These are phyloP conservation scores for Cornus controversa DNA, from an alignment of 148 eudicot genomes.

Conservation along the genomic window DNA sequence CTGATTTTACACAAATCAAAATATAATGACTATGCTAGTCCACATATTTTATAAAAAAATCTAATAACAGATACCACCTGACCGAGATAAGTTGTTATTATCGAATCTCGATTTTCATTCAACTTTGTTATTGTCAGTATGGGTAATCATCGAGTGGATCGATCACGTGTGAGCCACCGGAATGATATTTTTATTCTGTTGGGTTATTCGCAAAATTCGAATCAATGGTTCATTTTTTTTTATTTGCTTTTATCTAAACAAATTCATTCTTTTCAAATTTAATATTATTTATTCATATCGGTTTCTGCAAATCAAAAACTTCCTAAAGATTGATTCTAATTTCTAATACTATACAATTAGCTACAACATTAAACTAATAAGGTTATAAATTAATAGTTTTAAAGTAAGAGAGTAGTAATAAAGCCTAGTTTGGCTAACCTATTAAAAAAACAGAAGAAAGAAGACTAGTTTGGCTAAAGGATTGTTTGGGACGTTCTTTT, in stretches of 20 bases:
- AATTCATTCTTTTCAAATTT: background rate
- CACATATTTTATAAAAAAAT: too few species aligned
- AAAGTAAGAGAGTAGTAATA: too few species aligned
- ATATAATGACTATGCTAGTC: too few species aligned
- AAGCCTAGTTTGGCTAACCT: background rate
- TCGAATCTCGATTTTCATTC: background rate
- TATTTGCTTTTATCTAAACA: background rate
- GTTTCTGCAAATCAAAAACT: background rate
- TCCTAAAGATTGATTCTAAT: background rate
- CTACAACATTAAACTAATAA: too few species aligned
- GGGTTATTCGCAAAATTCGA: background rate
- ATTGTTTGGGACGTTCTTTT: constrained; percentile 4
- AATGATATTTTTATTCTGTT: background rate
- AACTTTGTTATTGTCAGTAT: background rate
- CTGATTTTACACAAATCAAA: too few species aligned
- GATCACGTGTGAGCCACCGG: background rate
- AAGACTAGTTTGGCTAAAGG: background rate
- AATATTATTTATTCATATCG: background rate
- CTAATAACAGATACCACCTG: too few species aligned
- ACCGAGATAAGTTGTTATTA: too few species aligned
- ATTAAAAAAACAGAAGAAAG: too few species aligned
- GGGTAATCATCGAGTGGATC: background rate
- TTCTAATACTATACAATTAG: background rate
- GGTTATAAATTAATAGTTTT: too few species aligned
- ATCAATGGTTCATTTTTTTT: background rate